Percentiles rank a stretch among this genome's conserved stretches.
phyloP scores from a whole-genome alignment of 23 red algal genomes.

The Gracilariopsis chorda region DNA sequence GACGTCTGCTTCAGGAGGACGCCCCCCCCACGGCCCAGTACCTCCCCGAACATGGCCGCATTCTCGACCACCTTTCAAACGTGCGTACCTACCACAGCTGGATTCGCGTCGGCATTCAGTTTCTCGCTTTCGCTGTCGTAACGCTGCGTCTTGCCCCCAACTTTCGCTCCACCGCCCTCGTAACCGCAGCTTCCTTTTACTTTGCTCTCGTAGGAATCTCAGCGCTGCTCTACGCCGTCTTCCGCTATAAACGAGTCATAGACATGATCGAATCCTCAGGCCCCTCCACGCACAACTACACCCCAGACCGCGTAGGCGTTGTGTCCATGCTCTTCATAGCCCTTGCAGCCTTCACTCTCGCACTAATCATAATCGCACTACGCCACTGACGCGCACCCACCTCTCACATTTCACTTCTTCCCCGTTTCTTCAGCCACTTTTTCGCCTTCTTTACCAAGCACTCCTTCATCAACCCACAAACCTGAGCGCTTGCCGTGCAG shows the following conservation, averaged over 20 bases:
- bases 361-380: conserved; percentile 54
- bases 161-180: conserved; percentile 25
- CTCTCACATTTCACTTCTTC: neutral
- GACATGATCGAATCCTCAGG: conserved; percentile 69
- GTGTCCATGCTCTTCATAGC: conserved; percentile 45
- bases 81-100: conserved; percentile 78
- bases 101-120: conserved; percentile 75
- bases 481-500: conserved; percentile 8
- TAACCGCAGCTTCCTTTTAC: conserved; percentile 53
- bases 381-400: neutral
- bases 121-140: conserved; percentile 71
- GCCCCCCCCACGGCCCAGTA: neutral
- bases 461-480: conserved; percentile 41
- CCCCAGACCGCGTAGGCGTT: conserved; percentile 66
- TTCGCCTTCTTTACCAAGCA: conserved; percentile 47
- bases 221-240: conserved; percentile 65
- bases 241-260: conserved; percentile 65
- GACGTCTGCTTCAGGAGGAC: conserved; percentile 2
- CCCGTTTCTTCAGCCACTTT: conserved; percentile 23
- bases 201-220: conserved; percentile 35
- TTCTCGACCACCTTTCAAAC: conserved; percentile 85
- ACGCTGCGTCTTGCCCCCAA: conserved; percentile 66
- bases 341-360: conserved; percentile 42
- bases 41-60: conserved; percentile 81
- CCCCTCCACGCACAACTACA: conserved; percentile 29